Percentiles rank a stretch among this genome's conserved stretches.
These are phyloP conservation scores for Corchorus capsularis DNA, from an alignment of 345 rosid species.

Conservation along the genomic window DNA sequence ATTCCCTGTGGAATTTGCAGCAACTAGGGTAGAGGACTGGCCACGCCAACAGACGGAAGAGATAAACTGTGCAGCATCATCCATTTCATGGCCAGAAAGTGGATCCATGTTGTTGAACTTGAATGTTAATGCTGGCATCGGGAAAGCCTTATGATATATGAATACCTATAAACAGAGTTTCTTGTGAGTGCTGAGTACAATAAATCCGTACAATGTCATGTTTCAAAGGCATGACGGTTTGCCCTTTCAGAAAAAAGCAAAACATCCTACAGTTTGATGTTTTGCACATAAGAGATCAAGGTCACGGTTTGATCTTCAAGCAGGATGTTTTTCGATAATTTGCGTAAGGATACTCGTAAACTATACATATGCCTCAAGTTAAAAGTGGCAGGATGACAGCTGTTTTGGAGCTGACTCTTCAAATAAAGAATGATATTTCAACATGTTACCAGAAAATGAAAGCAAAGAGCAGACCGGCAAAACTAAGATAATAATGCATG, in stretches of 20 bases:
- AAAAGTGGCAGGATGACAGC: neutral
- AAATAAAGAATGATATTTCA: neutral
- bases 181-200: neutral
- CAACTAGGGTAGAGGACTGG: conserved; percentile 72
- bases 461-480: neutral
- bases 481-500: neutral
- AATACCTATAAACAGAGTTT: conserved; percentile 53
- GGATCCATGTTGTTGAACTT: conserved; percentile 67
- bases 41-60: conserved; percentile 93
- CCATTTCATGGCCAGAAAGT: conserved; percentile 59
- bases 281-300: neutral
- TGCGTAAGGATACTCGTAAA: neutral
- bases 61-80: conserved; percentile 70
- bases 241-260: neutral
- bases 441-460: neutral
- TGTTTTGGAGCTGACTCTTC: neutral
- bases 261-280: neutral
- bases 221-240: neutral
- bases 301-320: neutral
- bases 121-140: conserved; percentile 88
- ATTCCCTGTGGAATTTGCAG: conserved; percentile 90
- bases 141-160: conserved; percentile 93
- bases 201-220: neutral
- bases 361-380: neutral
- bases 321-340: neutral